Conservation (phyloP, 345 rosid species). For the Limnanthes douglasii region DNA sequence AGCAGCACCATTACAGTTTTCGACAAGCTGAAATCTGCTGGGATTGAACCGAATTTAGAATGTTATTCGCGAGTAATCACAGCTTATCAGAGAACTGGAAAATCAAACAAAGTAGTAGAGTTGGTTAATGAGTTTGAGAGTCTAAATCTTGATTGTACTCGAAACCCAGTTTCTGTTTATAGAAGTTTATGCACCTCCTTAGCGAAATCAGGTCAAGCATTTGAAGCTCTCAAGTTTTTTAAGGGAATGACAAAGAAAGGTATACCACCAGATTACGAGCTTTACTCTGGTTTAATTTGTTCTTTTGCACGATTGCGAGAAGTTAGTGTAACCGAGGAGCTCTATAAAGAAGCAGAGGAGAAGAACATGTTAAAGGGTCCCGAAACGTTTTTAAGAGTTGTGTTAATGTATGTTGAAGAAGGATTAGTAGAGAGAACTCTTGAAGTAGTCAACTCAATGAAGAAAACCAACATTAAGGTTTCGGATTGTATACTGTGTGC, state of each 20-base stretch:
- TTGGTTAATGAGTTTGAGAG: constrained; percentile 44
- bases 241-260: constrained; percentile 43
- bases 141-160: constrained; percentile 18
- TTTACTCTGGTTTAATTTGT: constrained; percentile 40
- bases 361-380: constrained; percentile 48
- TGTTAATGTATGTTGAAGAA: constrained; percentile 51
- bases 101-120: constrained; percentile 29
- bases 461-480: constrained; percentile 24
- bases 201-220: constrained; percentile 40
- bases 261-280: constrained; percentile 19
- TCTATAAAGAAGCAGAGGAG: constrained; percentile 44
- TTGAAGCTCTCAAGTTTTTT: constrained; percentile 50
- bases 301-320: constrained; percentile 31
- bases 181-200: constrained; percentile 33
- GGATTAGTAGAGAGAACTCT: constrained; percentile 46
- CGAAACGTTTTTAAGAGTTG: constrained; percentile 53
- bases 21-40: constrained; percentile 28
- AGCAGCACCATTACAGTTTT: constrained; percentile 35
- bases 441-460: constrained; percentile 42
- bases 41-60: constrained; percentile 26
- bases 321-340: constrained; percentile 27
- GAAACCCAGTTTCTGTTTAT: constrained; percentile 18
- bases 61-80: constrained; percentile 56
- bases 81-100: constrained; percentile 39
- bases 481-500: constrained; percentile 73